Base-by-base conservation (phyloP, 2,329 filamentous ascomycete species). In the Talaromyces rugulosus region DNA sequence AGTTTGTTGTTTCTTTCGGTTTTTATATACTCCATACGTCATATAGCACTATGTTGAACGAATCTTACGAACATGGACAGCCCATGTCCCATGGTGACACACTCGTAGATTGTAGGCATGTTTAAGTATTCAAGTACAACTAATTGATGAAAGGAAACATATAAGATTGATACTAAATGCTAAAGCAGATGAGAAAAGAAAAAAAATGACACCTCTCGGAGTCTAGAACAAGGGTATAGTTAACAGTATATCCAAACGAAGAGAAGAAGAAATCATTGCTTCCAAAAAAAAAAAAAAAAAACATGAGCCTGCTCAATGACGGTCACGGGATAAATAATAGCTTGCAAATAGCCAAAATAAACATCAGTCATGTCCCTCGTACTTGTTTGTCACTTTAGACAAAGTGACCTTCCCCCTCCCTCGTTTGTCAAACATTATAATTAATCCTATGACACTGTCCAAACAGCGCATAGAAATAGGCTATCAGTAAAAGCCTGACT, bases 401-500 rank as follows among this genome's bases (percentile, higher is more conserved):
- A n/a, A n/a, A 53, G 50, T 52, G 27, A 31, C 50, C 7, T 47
- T 27, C 11, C 44, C 18, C 2, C n/a, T n/a, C 5, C 16, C 7
- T 16, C 36, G n/a, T 40, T n/a, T n/a, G 36, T n/a, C 36, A 40
- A 40, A 40, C 36, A 23, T 52, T 51, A 51, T 56, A 47, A 59
- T 33, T 18, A 52, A 23, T 42, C 27, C 23, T 40, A 57, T 52
- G 58, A 16, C 47, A 40, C 11, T 34, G 6, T 56, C 23, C 5
- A 56, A 34, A 50, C 9, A 9, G 18, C 14, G 50, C 33, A 40
- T 27, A 58, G 16, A 36, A 28, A 16, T 52, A 58, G 58, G 34
- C 34, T 31, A 62, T 56, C 16, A 67, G 30, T 67, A 61, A 57
- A 66, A 66, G 27, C 61, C 59, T 14, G 63, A 60, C 53, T 65